Evolutionary conservation across 805 yeast genomes (phyloP), one percentile per base, ranked within the genome.

Genomic region (Starmerella bombicola): DNA sequence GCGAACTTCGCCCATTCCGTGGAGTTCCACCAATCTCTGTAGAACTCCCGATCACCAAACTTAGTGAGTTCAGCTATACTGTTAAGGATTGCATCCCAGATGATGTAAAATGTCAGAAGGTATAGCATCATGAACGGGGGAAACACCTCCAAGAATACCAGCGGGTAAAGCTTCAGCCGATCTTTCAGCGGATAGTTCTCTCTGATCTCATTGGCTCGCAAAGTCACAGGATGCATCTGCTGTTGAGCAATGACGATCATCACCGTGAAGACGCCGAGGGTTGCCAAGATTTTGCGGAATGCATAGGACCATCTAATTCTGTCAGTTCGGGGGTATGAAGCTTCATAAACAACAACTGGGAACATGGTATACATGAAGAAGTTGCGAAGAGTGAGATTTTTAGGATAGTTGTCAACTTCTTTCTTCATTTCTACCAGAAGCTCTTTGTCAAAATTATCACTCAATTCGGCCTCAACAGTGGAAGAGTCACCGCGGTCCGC

Each of bases 21-120:
- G 46, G 93, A 81, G 52, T 86, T 83, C 98, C 99, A 91, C 98
- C 98, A 93, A 33, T 84, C 81, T 3, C 93, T 88, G 56, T 93
- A 91, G 60, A 91, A 91, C 50, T 80, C 80, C 37, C 98, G 73
- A 58, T 91, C 96, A 4, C 83, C 95, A 62, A 78, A 93, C 38
- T 69, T 56, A 13, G 94, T 78, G 29, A 88, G 64, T 58, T 91
- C 98, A 0, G 95, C 97, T 52, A 93, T 71, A 19, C 80, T 79
- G 55, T 86, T 88, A 52, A 86, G 65, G 37, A 88, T 88, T 5
- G 88, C 78, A 54, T 91, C 97, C 98, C 98, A 93, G 47, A 93
- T 91, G 46, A 91, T 65, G 57, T 81, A 86, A 62, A 86, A 91
- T 0, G 74, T 77, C 42, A 91, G 63, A 38, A 91, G 53, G 57